Base-by-base conservation (phyloP, 352 stramenopile species). In the Globisporangium parvum region DNA sequence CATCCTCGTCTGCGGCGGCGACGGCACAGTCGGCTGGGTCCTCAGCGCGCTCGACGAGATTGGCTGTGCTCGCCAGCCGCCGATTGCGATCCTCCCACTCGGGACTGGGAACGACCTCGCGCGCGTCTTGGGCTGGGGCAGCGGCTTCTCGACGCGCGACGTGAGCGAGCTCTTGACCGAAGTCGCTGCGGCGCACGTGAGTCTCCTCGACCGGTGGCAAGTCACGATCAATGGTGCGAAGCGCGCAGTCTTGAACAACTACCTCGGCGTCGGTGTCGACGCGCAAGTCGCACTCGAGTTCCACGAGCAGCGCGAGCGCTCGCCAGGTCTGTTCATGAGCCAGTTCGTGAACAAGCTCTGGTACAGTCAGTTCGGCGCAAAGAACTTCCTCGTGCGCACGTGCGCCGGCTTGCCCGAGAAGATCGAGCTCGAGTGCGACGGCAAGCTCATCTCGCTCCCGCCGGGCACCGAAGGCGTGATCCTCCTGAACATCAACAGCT, bases 71-170 rank as follows among this genome's bases (percentile, higher is more conserved):
- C 71, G 83, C 9, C 80, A 91, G 62, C 96, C 95, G 12, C 91
- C 96, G 0, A 97, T 99, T 45, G 96, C 91, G 21, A 90, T 98
- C 57, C 68, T 99, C 23, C 96, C 96, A 3, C 68, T 99, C 11
- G 95, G 95, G 20, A 99, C 96, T 15, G 96, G 96, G 31, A 98
- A 99, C 62, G 96, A 99, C 60, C 63, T 98, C 31, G 93, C 93
- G 20, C 78, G 90, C 20, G 77, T 96, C 10, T 67, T 97, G 15
- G 89, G 96, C 10, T 98, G 95, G 93, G 95, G 95, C 18, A 92
- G 91, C 50, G 94, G 94, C 6, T 98, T 97, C 55, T 87, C 80
- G 37, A 70, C 76, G 51, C 73, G 71, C 11, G 71, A 82, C 28
- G 66, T 93, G 20, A 89, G 80, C 60, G 73, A 88, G 44, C 69